A percentile compares a stretch with the other conserved stretches of the same genome.
Evolutionary conservation across 2,329 filamentous ascomycete species (phyloP).

Genomic region (Fusarium sp.): DNA sequence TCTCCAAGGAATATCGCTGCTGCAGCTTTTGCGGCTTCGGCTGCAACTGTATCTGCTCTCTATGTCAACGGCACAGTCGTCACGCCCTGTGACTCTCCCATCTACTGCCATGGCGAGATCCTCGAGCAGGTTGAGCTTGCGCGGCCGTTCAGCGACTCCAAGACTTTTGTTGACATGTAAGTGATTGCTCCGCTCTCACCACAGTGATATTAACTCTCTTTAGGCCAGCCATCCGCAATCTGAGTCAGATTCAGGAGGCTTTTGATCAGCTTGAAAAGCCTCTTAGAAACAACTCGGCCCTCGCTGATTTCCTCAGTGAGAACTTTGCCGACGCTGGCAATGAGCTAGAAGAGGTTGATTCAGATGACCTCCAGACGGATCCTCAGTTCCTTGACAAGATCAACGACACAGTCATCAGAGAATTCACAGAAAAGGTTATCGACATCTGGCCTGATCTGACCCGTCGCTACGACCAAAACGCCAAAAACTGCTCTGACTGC

Average conservation of each 20-base stretch:
- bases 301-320: constrained; percentile 69
- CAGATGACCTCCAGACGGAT: constrained; percentile 63
- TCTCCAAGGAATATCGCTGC: constrained; percentile 42
- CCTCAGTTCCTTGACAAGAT: constrained; percentile 68
- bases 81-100: constrained; percentile 73
- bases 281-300: constrained; percentile 69
- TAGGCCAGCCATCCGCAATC: constrained; percentile 68
- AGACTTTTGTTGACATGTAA: constrained; percentile 77
- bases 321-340: constrained; percentile 73
- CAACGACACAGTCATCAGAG: constrained; percentile 66
- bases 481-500: constrained; percentile 66
- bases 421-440: constrained; percentile 73
- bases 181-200: constrained; percentile 30
- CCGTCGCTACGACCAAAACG: constrained; percentile 64
- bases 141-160: constrained; percentile 72
- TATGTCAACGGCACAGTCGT: constrained; percentile 70
- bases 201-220: constrained; percentile 25
- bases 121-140: constrained; percentile 72
- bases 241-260: constrained; percentile 69
- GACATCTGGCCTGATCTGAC: constrained; percentile 77
- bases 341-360: constrained; percentile 67
- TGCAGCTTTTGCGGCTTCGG: constrained; percentile 46
- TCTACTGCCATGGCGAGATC: constrained; percentile 75
- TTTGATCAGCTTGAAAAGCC: constrained; percentile 70
- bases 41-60: constrained; percentile 55